phyloP scores from a whole-genome alignment of 768 basidiomycete genomes.

The Psilocybe cubensis region DNA sequence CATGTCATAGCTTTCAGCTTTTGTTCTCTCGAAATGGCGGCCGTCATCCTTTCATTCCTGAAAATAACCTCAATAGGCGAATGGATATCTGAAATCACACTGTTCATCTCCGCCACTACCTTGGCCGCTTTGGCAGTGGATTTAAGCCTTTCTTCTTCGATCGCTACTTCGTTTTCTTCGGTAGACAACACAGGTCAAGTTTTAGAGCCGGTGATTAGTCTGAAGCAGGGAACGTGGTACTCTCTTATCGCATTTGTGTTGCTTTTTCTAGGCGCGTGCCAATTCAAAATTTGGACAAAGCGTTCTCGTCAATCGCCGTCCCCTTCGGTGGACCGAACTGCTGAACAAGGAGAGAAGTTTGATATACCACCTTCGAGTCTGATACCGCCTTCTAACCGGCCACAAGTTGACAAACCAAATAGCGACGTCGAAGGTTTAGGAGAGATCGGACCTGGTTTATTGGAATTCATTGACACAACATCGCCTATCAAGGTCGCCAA shows the following conservation, averaged over 20 bases:
- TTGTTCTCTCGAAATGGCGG: background rate
- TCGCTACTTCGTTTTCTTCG: too few species aligned
- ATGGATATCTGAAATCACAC: background rate
- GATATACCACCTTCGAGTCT: background rate
- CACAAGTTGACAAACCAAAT: too few species aligned
- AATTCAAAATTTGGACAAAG: background rate
- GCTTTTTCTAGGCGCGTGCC: background rate
- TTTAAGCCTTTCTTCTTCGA: background rate
- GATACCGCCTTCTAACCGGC: background rate
- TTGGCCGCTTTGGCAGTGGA: background rate
- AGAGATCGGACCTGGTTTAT: slow-evolving; percentile 12
- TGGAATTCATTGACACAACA: too few species aligned
- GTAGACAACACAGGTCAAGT: background rate
- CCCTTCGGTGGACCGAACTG: background rate
- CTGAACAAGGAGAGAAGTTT: background rate
- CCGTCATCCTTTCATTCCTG: background rate
- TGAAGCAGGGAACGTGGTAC: background rate
- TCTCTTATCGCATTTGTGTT: background rate
- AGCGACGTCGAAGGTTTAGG: too few species aligned
- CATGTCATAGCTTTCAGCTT: background rate
- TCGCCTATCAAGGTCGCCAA: too few species aligned
- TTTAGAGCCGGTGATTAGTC: background rate
- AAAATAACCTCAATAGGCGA: background rate
- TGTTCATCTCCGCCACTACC: background rate
- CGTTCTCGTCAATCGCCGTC: background rate